Evolutionary conservation across 164 flowering plant genomes (phyloP).

Genomic region (Tetracentron sinense): DNA sequence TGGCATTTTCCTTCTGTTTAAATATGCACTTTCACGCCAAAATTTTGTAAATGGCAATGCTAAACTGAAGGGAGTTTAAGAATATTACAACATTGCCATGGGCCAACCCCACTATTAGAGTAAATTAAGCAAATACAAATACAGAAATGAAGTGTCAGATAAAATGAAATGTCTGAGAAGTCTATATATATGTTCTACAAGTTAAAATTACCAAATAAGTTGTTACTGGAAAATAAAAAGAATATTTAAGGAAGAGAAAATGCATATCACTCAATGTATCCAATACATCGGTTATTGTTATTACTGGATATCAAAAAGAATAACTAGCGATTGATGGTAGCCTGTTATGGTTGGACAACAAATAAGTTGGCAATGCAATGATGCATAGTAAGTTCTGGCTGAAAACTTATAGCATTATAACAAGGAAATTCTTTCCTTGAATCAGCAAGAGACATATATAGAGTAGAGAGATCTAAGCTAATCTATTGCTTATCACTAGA

Average conservation of each 20-base stretch:
- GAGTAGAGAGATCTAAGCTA: background rate
- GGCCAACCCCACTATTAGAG: background rate
- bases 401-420: background rate
- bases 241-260: no score
- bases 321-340: background rate
- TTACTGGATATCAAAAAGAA: no score
- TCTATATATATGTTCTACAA: background rate
- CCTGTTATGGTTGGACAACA: background rate
- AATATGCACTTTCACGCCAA: background rate
- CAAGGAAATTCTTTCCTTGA: background rate
- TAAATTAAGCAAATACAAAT: no score
- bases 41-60: background rate
- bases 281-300: no score
- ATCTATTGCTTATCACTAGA: no score
- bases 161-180: background rate
- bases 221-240: no score
- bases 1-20: no score
- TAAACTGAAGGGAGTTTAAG: background rate
- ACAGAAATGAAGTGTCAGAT: background rate
- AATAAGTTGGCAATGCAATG: background rate
- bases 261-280: no score
- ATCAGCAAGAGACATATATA: background rate
- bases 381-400: background rate
- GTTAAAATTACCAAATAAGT: background rate
- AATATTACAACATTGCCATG: background rate